A percentile compares a stretch with the other conserved stretches of the same genome.
Evolutionary conservation across 768 basidiomycete species (phyloP).

Genomic region (Floccularia luteovirens): DNA sequence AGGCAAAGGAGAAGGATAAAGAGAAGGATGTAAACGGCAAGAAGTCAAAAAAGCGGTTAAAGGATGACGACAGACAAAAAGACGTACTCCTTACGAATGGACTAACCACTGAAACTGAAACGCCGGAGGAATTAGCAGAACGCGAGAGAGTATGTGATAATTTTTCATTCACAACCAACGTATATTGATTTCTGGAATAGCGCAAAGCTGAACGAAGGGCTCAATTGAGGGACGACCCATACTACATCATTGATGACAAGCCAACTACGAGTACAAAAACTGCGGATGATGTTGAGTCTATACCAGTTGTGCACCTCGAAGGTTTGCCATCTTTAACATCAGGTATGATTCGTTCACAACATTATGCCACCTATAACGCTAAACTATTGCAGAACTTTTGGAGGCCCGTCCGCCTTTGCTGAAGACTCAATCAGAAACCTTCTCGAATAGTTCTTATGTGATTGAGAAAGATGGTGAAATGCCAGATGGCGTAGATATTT

Average conservation of each 20-base stretch:
- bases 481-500: constrained; percentile 50
- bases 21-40: constrained; percentile 22
- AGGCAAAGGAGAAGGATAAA: constrained; percentile 38
- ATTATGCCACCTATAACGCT: neutral
- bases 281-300: constrained; percentile 91
- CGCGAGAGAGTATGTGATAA: constrained; percentile 50
- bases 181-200: constrained; percentile 27
- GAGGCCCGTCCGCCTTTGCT: constrained; percentile 37
- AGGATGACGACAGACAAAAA: constrained; percentile 9
- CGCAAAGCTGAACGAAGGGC: constrained; percentile 70
- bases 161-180: no score
- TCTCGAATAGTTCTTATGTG: constrained; percentile 40
- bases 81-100: constrained; percentile 25
- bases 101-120: constrained; percentile 38
- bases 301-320: constrained; percentile 85
- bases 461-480: constrained; percentile 83
- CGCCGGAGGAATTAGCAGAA: constrained; percentile 50
- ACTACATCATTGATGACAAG: constrained; percentile 73
- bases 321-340: constrained; percentile 48
- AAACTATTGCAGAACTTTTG: constrained; percentile 14
- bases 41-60: constrained; percentile 28
- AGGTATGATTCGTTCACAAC: constrained; percentile 12
- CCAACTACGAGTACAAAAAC: constrained; percentile 31
- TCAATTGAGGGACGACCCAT: constrained; percentile 80
- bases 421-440: constrained; percentile 27